Evolutionary conservation across 139 green algal genomes (phyloP), one percentile per base, ranked within the genome.

Genomic region (Picochlorum sp.): DNA sequence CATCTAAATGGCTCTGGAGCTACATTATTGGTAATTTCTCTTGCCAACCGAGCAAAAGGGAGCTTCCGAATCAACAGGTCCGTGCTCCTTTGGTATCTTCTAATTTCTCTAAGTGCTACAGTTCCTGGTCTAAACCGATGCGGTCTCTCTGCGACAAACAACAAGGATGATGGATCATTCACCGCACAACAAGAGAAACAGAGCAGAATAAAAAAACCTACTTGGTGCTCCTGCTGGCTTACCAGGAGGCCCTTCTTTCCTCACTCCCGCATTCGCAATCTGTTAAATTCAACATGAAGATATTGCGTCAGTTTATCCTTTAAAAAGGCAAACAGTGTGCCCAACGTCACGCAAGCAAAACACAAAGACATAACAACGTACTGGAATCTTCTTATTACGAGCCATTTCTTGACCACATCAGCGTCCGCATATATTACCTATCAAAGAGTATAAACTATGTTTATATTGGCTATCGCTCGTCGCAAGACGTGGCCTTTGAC

Each of bases 1-100:
- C 84, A 95, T 23, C 95, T 83, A 83, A 98, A 98, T 2, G 90
- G 88, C 67, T 95, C 88, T 2, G 85, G 88, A 16, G 90, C 84
- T 60, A 98, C 75, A 49, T 88, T 68, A 73, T 97, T 94, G 61
- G 83, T 87, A 65, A 97, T 92, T 69, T 98, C 92, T 1, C 86
- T 75, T 55, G 83, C 82, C 70, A 92, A 57, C 4, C 86, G 69
- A 18, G 84, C 84, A 82, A 93, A 93, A 38, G 86, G 86, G 24
- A 88, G 72, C 73, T 93, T 93, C 28, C 83, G 69, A 45, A 93
- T 88, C 34, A 93, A 70, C 31, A 92, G 64, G 14, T 86, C 81
- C 37, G 82, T 89, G 54, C 54, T 81, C 31, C 83, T 77, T 74
- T 92, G 85, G 45, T 88, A 86, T 66, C 82, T 81, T 14, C 78